A percentile compares a stretch with the other conserved stretches of the same genome.
Conservation (phyloP, 306 rosid species). For the Sophora flavescens region DNA sequence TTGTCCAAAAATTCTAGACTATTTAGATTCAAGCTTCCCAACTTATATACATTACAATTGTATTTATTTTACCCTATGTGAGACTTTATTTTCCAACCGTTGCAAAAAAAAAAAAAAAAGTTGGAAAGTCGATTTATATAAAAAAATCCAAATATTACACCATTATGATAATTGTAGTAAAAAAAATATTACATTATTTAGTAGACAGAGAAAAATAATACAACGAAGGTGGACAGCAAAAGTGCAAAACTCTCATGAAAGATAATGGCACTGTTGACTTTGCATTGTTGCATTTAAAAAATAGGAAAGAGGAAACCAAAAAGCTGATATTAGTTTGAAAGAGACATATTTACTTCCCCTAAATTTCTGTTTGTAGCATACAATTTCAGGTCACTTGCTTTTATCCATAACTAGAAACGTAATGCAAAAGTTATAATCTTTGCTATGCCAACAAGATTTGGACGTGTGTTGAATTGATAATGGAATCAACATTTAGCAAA, state of each 20-base stretch:
- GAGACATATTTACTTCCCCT: slow-evolving; percentile 32
- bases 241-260: background rate
- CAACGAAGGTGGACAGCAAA: slow-evolving; percentile 1
- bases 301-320: background rate
- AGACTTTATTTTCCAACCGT: too few species aligned
- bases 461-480: slow-evolving; percentile 7
- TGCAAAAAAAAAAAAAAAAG: too few species aligned
- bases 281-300: background rate
- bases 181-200: too few species aligned
- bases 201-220: too few species aligned
- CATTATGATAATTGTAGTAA: too few species aligned
- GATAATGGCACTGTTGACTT: slow-evolving; percentile 10
- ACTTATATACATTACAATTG: too few species aligned
- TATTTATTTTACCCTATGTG: too few species aligned
- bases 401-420: background rate
- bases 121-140: too few species aligned
- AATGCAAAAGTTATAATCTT: slow-evolving; percentile 18
- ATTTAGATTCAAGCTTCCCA: too few species aligned
- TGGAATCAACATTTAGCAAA: slow-evolving; percentile 34
- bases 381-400: slow-evolving; percentile 39
- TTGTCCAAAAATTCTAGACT: too few species aligned
- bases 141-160: too few species aligned
- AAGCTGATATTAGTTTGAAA: slow-evolving; percentile 23
- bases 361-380: slow-evolving; percentile 29
- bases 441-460: slow-evolving; percentile 41